A percentile compares a stretch with the other conserved stretches of the same genome.
Conservation (phyloP, 306 rosid species). For the Malus asiatica region DNA sequence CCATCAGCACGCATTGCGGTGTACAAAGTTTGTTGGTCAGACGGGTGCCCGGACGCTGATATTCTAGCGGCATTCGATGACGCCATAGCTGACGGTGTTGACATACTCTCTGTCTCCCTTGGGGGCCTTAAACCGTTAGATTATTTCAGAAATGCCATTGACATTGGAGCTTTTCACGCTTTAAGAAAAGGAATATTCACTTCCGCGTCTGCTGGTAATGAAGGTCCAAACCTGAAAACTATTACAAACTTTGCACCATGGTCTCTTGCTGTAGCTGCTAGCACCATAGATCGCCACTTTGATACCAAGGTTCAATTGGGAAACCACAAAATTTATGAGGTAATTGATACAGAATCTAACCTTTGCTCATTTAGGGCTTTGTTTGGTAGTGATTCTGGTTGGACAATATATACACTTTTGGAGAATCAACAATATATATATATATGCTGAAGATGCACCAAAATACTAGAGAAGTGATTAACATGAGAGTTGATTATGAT, state of each 20-base stretch:
- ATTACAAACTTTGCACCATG: background rate
- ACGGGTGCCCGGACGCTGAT: background rate
- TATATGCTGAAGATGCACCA: no score
- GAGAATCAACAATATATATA: no score
- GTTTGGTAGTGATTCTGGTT: no score
- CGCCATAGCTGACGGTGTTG: conserved; percentile 51
- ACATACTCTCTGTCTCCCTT: conserved; percentile 30
- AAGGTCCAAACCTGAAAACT: conserved; percentile 10
- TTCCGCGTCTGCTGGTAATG: conserved; percentile 29
- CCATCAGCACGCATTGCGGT: conserved; percentile 35
- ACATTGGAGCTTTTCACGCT: conserved; percentile 58
- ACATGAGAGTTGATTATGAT: background rate
- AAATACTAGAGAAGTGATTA: background rate
- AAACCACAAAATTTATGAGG: conserved; percentile 7
- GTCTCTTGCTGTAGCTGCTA: background rate
- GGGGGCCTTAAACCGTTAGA: background rate
- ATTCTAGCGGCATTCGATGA: conserved; percentile 33
- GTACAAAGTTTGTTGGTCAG: conserved; percentile 30
- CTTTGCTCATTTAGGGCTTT: background rate
- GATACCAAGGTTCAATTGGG: background rate
- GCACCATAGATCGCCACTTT: background rate
- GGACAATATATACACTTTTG: no score
- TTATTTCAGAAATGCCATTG: conserved; percentile 18
- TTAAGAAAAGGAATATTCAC: conserved; percentile 37
- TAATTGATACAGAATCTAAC: background rate